phyloP scores from a whole-genome alignment of 2,329 filamentous ascomycete species.

The Botrytis aclada region DNA sequence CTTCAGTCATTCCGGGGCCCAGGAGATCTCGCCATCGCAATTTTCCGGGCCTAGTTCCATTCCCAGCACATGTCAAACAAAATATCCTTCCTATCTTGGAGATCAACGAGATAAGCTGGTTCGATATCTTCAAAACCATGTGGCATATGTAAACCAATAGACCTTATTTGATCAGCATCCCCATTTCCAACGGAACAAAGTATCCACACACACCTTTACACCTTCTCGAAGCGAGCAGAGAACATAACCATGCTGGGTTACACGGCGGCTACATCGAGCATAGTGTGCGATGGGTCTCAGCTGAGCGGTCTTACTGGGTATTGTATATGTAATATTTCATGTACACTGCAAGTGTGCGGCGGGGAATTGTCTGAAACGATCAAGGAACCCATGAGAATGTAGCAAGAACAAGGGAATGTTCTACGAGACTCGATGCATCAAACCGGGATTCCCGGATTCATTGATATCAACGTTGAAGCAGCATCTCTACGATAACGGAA shows the following conservation, averaged over 20 bases:
- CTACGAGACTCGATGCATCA: background rate
- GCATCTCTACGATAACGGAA: background rate
- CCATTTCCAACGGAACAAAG: background rate
- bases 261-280: constrained; percentile 1
- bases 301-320: background rate
- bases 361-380: constrained; percentile 9
- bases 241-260: constrained; percentile 11
- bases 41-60: background rate
- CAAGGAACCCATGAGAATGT: background rate
- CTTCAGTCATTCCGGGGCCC: background rate
- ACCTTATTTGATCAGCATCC: background rate
- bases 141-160: constrained; percentile 4
- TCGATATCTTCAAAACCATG: constrained; percentile 10
- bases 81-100: constrained; percentile 17
- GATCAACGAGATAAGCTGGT: constrained; percentile 13
- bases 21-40: background rate
- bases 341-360: constrained; percentile 1
- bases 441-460: background rate
- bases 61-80: background rate
- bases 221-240: background rate
- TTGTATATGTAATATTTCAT: background rate
- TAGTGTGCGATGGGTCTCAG: background rate
- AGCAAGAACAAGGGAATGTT: background rate
- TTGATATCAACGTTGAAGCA: background rate
- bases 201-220: background rate